A percentile compares a stretch with the other conserved stretches of the same genome.
Conservation (phyloP, 2,329 filamentous ascomycete species). For the Cladosporium sp. region DNA sequence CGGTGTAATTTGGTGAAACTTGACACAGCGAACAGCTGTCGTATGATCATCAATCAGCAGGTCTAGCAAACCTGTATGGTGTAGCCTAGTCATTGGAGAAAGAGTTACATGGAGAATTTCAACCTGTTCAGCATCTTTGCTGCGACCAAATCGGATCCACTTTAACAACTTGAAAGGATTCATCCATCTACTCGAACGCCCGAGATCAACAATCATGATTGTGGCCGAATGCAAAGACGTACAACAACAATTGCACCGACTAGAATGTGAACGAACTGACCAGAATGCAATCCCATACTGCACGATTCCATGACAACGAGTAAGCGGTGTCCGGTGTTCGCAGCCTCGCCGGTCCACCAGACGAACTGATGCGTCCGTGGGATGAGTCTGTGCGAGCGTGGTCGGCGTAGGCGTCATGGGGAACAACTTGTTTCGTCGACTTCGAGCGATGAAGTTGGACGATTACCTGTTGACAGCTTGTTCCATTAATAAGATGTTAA, state of each 20-base stretch:
- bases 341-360: neutral
- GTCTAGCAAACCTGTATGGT: neutral
- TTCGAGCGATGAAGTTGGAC: neutral
- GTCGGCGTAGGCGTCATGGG: constrained; percentile 2
- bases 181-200: neutral
- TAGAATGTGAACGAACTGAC: neutral
- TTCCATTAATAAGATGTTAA: neutral
- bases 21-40: neutral
- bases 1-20: neutral
- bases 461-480: neutral
- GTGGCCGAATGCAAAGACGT: neutral
- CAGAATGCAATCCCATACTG: neutral
- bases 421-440: constrained; percentile 1
- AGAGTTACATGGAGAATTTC: neutral
- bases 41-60: neutral
- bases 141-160: neutral
- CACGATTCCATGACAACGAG: neutral
- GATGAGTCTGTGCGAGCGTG: constrained; percentile 8
- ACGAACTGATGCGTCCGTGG: neutral
- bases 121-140: neutral
- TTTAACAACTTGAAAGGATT: neutral
- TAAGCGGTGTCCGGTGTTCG: neutral
- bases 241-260: neutral
- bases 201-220: neutral
- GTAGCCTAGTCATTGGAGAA: neutral